These are phyloP conservation scores for Tephrocybe sp. DNA, from an alignment of 768 basidiomycete species.

Conservation along the genomic window DNA sequence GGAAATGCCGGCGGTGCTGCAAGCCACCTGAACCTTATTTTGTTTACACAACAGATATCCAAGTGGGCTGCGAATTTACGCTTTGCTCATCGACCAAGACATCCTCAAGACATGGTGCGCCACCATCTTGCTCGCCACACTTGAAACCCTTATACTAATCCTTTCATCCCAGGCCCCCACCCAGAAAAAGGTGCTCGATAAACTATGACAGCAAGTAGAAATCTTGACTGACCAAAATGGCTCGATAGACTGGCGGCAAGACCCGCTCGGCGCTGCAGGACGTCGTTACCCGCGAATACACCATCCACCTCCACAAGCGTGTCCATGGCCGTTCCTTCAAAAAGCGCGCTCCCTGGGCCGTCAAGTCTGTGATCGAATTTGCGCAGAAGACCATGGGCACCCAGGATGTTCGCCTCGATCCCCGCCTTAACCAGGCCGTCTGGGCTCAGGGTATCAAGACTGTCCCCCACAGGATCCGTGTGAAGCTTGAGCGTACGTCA, in stretches of 20 bases:
- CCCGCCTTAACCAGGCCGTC: constrained; percentile 92
- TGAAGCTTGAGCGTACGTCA: constrained; percentile 83
- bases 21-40: constrained; percentile 63
- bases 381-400: constrained; percentile 97
- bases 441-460: constrained; percentile 95
- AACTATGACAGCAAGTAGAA: background rate
- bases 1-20: constrained; percentile 32
- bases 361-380: constrained; percentile 92
- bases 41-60: constrained; percentile 41
- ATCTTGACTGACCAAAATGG: background rate
- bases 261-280: constrained; percentile 95
- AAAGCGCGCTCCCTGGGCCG: constrained; percentile 94
- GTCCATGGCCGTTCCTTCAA: constrained; percentile 94
- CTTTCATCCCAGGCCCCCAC: constrained; percentile 40
- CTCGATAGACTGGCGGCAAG: constrained; percentile 67
- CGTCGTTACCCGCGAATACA: constrained; percentile 98
- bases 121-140: constrained; percentile 8
- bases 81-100: constrained; percentile 54
- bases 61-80: constrained; percentile 30
- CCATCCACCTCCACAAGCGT: constrained; percentile 94
- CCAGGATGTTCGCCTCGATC: constrained; percentile 88
- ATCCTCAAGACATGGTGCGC: constrained; percentile 71
- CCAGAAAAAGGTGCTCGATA: constrained; percentile 53
- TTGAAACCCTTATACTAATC: constrained; percentile 5
- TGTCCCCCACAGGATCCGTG: constrained; percentile 87